phyloP scores from a whole-genome alignment of 371 early-diverging fungal genomes.

The Encephalitozoon intestinalis region DNA sequence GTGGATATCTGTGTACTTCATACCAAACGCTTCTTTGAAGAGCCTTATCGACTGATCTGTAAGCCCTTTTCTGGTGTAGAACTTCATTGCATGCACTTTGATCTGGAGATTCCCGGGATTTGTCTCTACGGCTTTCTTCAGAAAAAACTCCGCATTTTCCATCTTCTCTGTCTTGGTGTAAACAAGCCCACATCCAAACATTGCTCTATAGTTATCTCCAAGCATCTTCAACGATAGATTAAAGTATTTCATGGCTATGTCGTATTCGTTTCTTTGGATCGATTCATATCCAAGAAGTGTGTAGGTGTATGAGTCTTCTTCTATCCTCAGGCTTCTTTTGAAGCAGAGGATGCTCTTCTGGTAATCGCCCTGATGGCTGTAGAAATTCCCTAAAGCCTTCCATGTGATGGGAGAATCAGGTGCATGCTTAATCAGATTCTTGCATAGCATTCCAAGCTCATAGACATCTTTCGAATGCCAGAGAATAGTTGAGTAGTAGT shows the following conservation, averaged over 20 bases:
- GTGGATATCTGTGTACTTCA: constrained; percentile 1
- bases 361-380: constrained; percentile 47
- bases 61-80: constrained; percentile 37
- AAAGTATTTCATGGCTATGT: constrained; percentile 54
- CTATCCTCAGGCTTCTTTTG: constrained; percentile 46
- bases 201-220: constrained; percentile 52
- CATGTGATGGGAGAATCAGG: constrained; percentile 48
- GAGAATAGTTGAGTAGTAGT: constrained; percentile 57
- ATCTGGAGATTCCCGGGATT: constrained; percentile 53
- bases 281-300: constrained; percentile 60
- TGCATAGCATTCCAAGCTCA: constrained; percentile 52
- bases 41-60: constrained; percentile 33
- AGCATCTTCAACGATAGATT: constrained; percentile 46
- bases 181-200: constrained; percentile 59
- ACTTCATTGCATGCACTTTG: constrained; percentile 49
- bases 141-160: constrained; percentile 54
- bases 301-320: constrained; percentile 51
- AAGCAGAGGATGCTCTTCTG: constrained; percentile 52
- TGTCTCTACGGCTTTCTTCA: constrained; percentile 43
- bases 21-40: constrained; percentile 1
- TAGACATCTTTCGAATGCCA: constrained; percentile 54
- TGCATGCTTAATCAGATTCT: constrained; percentile 47
- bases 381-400: constrained; percentile 60
- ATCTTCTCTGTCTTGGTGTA: constrained; percentile 51
- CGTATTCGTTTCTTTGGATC: constrained; percentile 54